Evolutionary conservation across 2,329 filamentous ascomycete genomes (phyloP).

Genomic region (Penicillium palitans): DNA sequence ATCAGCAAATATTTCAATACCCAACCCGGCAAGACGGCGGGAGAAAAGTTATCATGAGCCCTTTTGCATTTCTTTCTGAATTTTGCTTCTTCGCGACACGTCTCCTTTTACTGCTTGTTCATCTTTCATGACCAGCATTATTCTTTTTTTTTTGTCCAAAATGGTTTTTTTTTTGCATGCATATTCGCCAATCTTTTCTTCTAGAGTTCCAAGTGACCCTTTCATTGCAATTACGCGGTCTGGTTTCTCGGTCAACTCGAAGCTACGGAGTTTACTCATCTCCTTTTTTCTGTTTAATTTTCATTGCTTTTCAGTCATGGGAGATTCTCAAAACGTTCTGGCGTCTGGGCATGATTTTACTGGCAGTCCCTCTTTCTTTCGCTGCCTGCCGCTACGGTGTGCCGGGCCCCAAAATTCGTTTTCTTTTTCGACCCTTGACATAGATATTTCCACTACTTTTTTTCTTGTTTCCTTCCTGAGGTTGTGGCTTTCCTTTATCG

Average conservation of each 20-base stretch:
- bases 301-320: conserved; percentile 29
- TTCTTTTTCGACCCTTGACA: conserved; percentile 30
- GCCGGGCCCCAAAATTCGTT: conserved; percentile 30
- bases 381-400: conserved; percentile 33
- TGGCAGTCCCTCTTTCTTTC: conserved; percentile 31
- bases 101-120: conserved; percentile 10
- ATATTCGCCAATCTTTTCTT: conserved; percentile 19
- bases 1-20: conserved; percentile 15
- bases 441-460: conserved; percentile 32
- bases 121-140: conserved; percentile 25
- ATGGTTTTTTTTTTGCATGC: conserved; percentile 19
- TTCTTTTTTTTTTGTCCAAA: conserved; percentile 15
- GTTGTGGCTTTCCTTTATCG: conserved; percentile 17
- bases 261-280: conserved; percentile 24
- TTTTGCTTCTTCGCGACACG: conserved; percentile 13
- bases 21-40: conserved; percentile 10
- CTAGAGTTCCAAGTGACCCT: conserved; percentile 25
- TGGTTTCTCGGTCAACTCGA: conserved; percentile 27
- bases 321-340: conserved; percentile 35
- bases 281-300: conserved; percentile 13
- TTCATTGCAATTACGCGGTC: conserved; percentile 26
- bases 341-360: conserved; percentile 40
- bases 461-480: conserved; percentile 17
- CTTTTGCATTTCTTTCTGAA: conserved; percentile 19
- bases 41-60: conserved; percentile 41